These are phyloP conservation scores for Eutypella sp. DNA, from an alignment of 2,329 filamentous ascomycete species.

Conservation along the genomic window DNA sequence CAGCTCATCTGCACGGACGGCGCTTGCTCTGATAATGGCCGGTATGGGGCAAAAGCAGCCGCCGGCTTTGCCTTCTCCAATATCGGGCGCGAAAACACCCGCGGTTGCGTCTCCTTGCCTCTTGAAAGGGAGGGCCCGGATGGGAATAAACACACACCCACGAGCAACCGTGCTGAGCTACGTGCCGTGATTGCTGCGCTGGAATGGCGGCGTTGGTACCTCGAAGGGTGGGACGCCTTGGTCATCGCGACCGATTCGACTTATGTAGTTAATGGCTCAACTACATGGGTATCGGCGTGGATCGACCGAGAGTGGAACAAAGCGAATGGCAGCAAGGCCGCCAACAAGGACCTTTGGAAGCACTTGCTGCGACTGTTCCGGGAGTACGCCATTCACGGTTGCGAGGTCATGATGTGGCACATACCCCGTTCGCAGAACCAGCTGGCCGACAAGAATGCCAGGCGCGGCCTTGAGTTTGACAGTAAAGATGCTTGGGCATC, in stretches of 20 bases:
- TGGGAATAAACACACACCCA: slow-evolving; percentile 24
- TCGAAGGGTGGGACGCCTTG: slow-evolving; percentile 7
- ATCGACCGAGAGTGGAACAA: neutral
- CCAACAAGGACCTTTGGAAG: slow-evolving; percentile 2
- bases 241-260: slow-evolving; percentile 5
- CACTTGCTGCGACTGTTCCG: neutral
- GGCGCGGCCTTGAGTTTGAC: neutral
- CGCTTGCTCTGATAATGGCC: neutral
- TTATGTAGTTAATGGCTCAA: slow-evolving; percentile 5
- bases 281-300: slow-evolving; percentile 2
- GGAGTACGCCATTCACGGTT: slow-evolving; percentile 2
- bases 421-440: neutral
- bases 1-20: neutral
- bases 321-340: neutral
- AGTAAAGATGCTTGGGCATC: neutral
- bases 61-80: slow-evolving; percentile 18
- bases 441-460: neutral
- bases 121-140: slow-evolving; percentile 33
- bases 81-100: slow-evolving; percentile 2
- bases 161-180: slow-evolving; percentile 42
- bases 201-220: slow-evolving; percentile 16
- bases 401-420: slow-evolving; percentile 3
- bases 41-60: slow-evolving; percentile 3
- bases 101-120: slow-evolving; percentile 23
- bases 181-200: slow-evolving; percentile 38